Evolutionary conservation across 306 rosid species (phyloP).

Genomic region (Gillenia trifoliata): DNA sequence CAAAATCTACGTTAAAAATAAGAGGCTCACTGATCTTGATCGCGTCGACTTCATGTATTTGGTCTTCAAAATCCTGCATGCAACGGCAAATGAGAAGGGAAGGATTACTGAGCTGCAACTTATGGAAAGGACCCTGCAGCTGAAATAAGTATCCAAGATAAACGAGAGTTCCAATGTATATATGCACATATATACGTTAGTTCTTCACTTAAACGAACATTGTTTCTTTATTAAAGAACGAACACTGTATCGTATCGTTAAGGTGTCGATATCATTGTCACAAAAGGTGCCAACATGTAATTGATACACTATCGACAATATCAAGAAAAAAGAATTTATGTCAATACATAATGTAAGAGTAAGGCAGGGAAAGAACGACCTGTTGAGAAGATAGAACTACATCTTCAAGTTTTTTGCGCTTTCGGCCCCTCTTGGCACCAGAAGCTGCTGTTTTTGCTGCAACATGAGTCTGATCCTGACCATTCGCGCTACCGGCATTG

Average conservation of each 20-base stretch:
- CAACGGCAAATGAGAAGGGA: background rate
- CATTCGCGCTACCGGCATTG: background rate
- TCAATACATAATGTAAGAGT: background rate
- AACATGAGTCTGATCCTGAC: background rate
- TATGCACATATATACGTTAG: background rate
- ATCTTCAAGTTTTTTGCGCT: conserved; percentile 32
- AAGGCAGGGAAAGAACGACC: conserved; percentile 12
- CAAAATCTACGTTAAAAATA: background rate
- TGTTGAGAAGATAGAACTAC: conserved; percentile 12
- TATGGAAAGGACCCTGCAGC: background rate
- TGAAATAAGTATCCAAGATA: background rate
- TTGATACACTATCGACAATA: background rate
- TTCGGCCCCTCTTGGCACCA: conserved; percentile 23
- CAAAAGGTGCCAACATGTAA: background rate
- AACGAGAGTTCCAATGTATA: background rate
- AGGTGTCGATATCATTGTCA: background rate
- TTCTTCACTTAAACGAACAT: background rate
- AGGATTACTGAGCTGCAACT: background rate
- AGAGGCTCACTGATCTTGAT: conserved; percentile 20
- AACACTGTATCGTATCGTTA: background rate
- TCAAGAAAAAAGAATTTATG: background rate
- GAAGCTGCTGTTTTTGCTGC: background rate
- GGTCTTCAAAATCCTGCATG: conserved; percentile 21
- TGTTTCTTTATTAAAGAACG: too few relatives aligned
- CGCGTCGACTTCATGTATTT: background rate